Conservation (phyloP, 1,284 basidiomycete species). For the Sporisorium scitamineum region DNA sequence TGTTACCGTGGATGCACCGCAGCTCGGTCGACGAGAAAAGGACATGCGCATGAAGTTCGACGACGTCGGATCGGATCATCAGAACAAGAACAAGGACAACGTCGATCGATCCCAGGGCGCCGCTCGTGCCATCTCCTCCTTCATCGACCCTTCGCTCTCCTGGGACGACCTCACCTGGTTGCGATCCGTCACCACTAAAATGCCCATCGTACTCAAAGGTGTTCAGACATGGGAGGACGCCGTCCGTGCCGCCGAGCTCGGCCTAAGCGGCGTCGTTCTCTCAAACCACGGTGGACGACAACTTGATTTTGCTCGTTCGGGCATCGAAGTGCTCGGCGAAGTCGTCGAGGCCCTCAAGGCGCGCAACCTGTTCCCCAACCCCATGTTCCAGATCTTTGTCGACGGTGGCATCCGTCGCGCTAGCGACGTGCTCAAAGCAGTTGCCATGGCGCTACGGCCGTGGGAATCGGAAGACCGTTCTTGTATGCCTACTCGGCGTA, state of each 20-base stretch:
- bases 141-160: slow-evolving; percentile 72
- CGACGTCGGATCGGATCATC: slow-evolving; percentile 71
- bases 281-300: slow-evolving; percentile 72
- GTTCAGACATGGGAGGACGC: slow-evolving; percentile 76
- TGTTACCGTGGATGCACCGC: slow-evolving; percentile 88
- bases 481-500: slow-evolving; percentile 91
- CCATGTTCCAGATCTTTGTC: slow-evolving; percentile 81
- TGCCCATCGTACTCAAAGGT: slow-evolving; percentile 88
- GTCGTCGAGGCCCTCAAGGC: slow-evolving; percentile 81
- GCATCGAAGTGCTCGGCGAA: slow-evolving; percentile 76
- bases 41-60: slow-evolving; percentile 75
- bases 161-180: slow-evolving; percentile 79
- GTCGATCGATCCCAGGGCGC: slow-evolving; percentile 61
- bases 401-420: slow-evolving; percentile 89
- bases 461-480: slow-evolving; percentile 89
- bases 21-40: slow-evolving; percentile 84
- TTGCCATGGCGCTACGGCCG: slow-evolving; percentile 89
- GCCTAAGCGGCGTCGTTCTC: slow-evolving; percentile 71
- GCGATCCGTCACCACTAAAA: slow-evolving; percentile 77
- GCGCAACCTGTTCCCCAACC: slow-evolving; percentile 74
- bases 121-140: slow-evolving; percentile 71
- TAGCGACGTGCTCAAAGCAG: slow-evolving; percentile 81
- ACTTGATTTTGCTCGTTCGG: slow-evolving; percentile 64
- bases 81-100: slow-evolving; percentile 63
- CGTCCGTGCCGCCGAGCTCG: slow-evolving; percentile 74